phyloP scores from a whole-genome alignment of 805 yeast genomes.

The Candida sanyiensis region DNA sequence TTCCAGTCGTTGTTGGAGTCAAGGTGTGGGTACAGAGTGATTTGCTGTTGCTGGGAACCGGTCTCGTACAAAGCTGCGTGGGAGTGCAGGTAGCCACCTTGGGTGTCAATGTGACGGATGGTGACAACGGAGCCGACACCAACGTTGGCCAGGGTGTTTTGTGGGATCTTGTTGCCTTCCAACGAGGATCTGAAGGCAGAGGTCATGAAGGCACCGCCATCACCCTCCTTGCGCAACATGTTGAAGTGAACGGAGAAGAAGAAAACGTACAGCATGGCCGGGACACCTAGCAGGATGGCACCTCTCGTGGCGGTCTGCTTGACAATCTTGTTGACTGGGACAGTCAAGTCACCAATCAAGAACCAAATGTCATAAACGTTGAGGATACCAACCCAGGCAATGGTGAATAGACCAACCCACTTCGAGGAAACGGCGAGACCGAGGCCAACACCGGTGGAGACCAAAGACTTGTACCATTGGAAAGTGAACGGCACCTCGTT shows the following conservation, averaged over 20 bases:
- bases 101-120: conserved; percentile 61
- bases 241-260: conserved; percentile 63
- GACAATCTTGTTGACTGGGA: conserved; percentile 37
- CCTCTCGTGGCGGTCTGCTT: conserved; percentile 50
- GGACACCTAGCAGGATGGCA: conserved; percentile 49
- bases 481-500: conserved; percentile 53
- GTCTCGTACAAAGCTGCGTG: conserved; percentile 65
- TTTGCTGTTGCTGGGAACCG: conserved; percentile 81
- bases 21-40: conserved; percentile 73
- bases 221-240: conserved; percentile 55
- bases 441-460: conserved; percentile 61
- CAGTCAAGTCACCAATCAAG: conserved; percentile 61
- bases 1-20: conserved; percentile 72
- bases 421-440: conserved; percentile 72
- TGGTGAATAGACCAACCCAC: conserved; percentile 81
- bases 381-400: conserved; percentile 68
- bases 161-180: conserved; percentile 55
- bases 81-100: conserved; percentile 82
- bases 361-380: conserved; percentile 66
- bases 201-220: conserved; percentile 66
- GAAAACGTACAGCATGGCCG: conserved; percentile 46
- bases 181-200: conserved; percentile 66
- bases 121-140: conserved; percentile 68
- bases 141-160: conserved; percentile 53
- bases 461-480: conserved; percentile 52